phyloP scores from a whole-genome alignment of 2,329 filamentous ascomycete genomes.

The Coniochaeta sp. region DNA sequence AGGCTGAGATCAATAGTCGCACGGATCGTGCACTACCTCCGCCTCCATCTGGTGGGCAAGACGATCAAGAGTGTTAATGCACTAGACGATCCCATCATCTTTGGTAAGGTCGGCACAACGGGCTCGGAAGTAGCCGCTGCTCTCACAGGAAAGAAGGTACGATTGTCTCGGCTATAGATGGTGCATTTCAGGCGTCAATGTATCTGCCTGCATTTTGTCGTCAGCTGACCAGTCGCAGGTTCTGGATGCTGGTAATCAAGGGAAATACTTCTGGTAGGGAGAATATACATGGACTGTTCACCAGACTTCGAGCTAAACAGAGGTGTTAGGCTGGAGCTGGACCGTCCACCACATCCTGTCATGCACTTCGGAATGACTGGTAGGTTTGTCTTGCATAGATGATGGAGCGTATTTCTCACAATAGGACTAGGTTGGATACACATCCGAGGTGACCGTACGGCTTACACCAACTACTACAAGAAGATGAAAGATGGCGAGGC shows the following conservation, averaged over 20 bases:
- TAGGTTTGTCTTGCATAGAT: conserved; percentile 14
- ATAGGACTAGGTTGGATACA: conserved; percentile 65
- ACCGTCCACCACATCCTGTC: conserved; percentile 74
- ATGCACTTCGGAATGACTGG: conserved; percentile 79
- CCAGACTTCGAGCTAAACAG: neutral
- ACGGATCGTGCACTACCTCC: conserved; percentile 78
- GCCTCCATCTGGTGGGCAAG: conserved; percentile 73
- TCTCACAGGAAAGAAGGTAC: conserved; percentile 62
- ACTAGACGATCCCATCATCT: conserved; percentile 76
- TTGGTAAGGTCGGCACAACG: conserved; percentile 81
- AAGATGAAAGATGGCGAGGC: conserved; percentile 52
- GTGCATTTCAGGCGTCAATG: neutral
- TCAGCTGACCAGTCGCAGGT: conserved; percentile 27
- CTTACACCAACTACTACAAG: conserved; percentile 78
- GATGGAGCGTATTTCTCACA: conserved; percentile 33
- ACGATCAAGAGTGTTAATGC: conserved; percentile 63
- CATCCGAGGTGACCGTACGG: conserved; percentile 69
- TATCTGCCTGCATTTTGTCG: neutral
- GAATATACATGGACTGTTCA: neutral
- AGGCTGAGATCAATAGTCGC: conserved; percentile 48
- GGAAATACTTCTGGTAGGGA: conserved; percentile 86
- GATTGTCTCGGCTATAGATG: neutral
- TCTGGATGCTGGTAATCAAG: conserved; percentile 68
- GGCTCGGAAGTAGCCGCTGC: conserved; percentile 66
- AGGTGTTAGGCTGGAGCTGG: conserved; percentile 42